These are phyloP conservation scores for Beauveria varroae DNA, from an alignment of 2,329 filamentous ascomycete genomes.

Conservation along the genomic window DNA sequence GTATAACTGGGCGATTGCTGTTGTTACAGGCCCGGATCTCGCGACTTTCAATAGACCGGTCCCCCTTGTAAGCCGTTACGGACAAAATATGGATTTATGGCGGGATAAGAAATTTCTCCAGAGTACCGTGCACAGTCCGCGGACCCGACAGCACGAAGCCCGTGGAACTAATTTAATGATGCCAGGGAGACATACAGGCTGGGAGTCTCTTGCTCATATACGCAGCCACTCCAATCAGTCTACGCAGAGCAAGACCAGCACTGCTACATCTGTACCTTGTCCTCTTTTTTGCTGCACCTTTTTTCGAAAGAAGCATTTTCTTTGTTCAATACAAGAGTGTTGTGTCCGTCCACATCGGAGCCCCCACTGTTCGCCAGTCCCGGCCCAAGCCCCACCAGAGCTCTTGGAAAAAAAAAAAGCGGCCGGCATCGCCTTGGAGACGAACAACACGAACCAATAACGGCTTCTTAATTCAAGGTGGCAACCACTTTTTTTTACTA, in stretches of 20 bases:
- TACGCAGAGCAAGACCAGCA: too few species aligned
- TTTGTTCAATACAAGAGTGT: not conserved
- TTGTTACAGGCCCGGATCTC: not conserved
- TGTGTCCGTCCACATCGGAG: not conserved
- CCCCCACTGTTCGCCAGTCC: not conserved
- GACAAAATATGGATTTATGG: not conserved
- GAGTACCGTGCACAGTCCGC: not conserved
- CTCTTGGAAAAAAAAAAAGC: not conserved
- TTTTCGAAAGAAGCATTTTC: not conserved
- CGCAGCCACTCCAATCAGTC: not conserved
- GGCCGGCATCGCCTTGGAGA: slow-evolving; percentile 1
- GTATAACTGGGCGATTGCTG: too few species aligned
- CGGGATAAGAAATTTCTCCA: not conserved
- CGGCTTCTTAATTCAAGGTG: too few species aligned
- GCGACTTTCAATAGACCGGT: not conserved
- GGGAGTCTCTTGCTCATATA: not conserved
- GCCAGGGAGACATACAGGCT: not conserved
- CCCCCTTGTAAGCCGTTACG: not conserved
- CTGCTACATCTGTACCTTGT: too few species aligned
- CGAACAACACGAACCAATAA: not conserved
- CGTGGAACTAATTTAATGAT: not conserved
- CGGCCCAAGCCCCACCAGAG: not conserved
- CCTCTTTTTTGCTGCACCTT: too few species aligned
- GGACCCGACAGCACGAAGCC: not conserved
- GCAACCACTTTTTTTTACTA: not conserved